Percentiles rank a stretch among this genome's conserved stretches.
Evolutionary conservation across 1,284 basidiomycete species (phyloP).

Genomic region (Fomitopsis betulina): DNA sequence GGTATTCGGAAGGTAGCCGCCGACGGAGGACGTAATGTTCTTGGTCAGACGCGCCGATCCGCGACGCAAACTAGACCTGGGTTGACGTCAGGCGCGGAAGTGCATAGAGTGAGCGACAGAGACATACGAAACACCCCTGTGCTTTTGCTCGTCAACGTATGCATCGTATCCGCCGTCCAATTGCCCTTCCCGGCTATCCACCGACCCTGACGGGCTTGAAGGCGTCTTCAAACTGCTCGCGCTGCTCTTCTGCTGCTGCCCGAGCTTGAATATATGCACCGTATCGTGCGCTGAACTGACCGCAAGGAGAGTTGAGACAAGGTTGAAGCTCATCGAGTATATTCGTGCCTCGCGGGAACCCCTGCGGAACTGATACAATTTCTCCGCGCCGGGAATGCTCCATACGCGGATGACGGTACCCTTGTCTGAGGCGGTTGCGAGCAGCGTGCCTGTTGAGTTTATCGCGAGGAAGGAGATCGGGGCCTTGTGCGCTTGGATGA

Average conservation of each 20-base stretch:
- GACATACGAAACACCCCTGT: conserved; percentile 40
- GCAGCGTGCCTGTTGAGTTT: conserved; percentile 84
- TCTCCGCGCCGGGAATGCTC: conserved; percentile 86
- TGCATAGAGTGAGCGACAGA: neutral
- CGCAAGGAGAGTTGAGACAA: conserved; percentile 78
- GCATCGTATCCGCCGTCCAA: conserved; percentile 74
- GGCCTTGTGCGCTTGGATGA: conserved; percentile 96
- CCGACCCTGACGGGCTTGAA: conserved; percentile 56
- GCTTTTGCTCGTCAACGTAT: conserved; percentile 69
- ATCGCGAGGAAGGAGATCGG: conserved; percentile 87
- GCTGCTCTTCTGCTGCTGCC: conserved; percentile 29
- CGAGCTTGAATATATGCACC: conserved; percentile 94
- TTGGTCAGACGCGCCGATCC: conserved; percentile 79
- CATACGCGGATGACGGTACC: conserved; percentile 98
- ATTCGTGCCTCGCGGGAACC: conserved; percentile 87
- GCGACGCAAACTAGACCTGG: conserved; percentile 56
- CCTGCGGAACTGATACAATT: conserved; percentile 91
- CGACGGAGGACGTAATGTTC: conserved; percentile 76
- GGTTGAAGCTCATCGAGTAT: conserved; percentile 91
- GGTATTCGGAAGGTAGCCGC: conserved; percentile 87
- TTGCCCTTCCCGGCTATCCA: conserved; percentile 58
- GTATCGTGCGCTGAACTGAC: conserved; percentile 94
- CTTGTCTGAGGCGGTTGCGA: conserved; percentile 94
- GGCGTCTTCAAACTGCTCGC: conserved; percentile 21
- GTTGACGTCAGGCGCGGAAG: neutral